phyloP scores from a whole-genome alignment of 2,329 filamentous ascomycete genomes.

The Fusarium algeriense region DNA sequence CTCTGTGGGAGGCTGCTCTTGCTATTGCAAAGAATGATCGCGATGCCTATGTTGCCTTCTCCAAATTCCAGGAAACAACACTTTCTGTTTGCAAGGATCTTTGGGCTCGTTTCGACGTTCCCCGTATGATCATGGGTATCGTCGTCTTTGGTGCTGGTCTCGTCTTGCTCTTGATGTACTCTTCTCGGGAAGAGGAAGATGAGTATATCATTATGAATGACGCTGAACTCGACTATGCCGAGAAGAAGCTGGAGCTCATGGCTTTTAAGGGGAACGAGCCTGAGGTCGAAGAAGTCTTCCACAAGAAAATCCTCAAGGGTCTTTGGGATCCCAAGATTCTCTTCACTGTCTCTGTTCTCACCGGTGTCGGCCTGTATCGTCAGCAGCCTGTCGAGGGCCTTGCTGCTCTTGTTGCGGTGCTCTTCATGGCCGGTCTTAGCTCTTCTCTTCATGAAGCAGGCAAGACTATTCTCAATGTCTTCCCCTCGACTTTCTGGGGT shows the following conservation, averaged over 20 bases:
- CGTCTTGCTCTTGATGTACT: slow-evolving; percentile 78
- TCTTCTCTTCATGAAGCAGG: slow-evolving; percentile 58
- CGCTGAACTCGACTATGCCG: slow-evolving; percentile 69
- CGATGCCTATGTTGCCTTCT: slow-evolving; percentile 69
- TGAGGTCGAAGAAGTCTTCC: slow-evolving; percentile 55
- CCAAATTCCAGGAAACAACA: slow-evolving; percentile 81
- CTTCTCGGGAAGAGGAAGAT: slow-evolving; percentile 68
- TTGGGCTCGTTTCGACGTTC: slow-evolving; percentile 93
- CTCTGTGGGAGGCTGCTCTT: slow-evolving; percentile 63
- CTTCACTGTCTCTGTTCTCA: slow-evolving; percentile 47
- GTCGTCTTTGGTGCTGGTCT: slow-evolving; percentile 76
- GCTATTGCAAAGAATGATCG: slow-evolving; percentile 55
- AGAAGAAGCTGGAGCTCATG: slow-evolving; percentile 67
- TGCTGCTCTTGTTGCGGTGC: slow-evolving; percentile 55
- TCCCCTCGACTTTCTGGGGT: slow-evolving; percentile 87
- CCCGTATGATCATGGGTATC: slow-evolving; percentile 86
- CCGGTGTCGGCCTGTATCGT: slow-evolving; percentile 50
- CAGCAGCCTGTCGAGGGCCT: slow-evolving; percentile 51
- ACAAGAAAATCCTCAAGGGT: slow-evolving; percentile 52
- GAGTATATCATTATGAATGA: slow-evolving; percentile 67
- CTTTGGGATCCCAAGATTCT: slow-evolving; percentile 53
- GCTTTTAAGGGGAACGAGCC: slow-evolving; percentile 54
- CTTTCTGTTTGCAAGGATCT: slow-evolving; percentile 82
- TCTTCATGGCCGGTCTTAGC: slow-evolving; percentile 58
- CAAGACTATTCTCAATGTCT: slow-evolving; percentile 62